phyloP scores from a whole-genome alignment of 2,329 filamentous ascomycete genomes.

The Neofusicoccum ribis region DNA sequence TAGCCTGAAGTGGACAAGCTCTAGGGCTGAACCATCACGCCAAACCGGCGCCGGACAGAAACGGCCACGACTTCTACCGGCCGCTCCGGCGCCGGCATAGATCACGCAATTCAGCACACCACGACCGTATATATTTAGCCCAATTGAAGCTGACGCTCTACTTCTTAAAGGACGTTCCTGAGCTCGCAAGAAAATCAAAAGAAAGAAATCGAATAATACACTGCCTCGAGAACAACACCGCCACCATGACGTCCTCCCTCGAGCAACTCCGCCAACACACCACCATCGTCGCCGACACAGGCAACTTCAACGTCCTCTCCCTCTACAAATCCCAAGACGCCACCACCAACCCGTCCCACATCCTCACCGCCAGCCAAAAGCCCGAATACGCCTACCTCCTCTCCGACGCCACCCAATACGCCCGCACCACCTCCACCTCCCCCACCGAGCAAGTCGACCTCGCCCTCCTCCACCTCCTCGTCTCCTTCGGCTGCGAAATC shows the following conservation, averaged over 20 bases:
- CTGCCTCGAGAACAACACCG: no score
- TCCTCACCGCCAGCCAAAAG: background rate
- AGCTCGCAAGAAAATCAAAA: background rate
- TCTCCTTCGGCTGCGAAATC: conserved; percentile 5
- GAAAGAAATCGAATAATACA: background rate
- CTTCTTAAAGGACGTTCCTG: background rate
- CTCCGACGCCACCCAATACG: background rate
- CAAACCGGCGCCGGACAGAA: background rate
- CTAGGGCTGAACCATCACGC: background rate
- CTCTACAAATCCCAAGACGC: conserved; percentile 2
- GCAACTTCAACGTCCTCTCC: conserved; percentile 10
- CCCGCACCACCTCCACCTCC: background rate
- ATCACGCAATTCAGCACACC: conserved; percentile 1
- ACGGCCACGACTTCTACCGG: conserved; percentile 9
- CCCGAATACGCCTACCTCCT: conserved; percentile 4
- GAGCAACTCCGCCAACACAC: conserved; percentile 7
- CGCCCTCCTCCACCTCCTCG: conserved; percentile 5
- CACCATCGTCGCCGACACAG: conserved; percentile 16
- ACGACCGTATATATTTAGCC: background rate
- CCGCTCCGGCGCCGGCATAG: background rate
- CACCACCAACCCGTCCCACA: conserved; percentile 7
- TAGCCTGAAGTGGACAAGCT: background rate
- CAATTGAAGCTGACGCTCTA: background rate
- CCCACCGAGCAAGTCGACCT: background rate
- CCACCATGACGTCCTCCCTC: background rate